Evolutionary conservation across 192 early-diverging fungal species (phyloP).

Genomic region (Oehlia diaphana): DNA sequence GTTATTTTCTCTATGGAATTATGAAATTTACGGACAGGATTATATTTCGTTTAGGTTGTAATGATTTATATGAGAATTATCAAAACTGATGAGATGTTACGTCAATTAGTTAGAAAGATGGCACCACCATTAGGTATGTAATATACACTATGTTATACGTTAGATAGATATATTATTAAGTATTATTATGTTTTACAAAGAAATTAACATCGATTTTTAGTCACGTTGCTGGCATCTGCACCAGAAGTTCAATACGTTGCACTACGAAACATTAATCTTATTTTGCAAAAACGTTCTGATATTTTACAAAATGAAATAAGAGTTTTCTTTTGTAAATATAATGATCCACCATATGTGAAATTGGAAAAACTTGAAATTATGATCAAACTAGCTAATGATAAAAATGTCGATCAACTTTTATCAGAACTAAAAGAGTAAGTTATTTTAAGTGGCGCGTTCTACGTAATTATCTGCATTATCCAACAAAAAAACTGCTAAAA

Average conservation of each 20-base stretch:
- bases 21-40: not conserved
- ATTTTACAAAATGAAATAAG: conserved; percentile 90
- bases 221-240: conserved; percentile 81
- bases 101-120: conserved; percentile 83
- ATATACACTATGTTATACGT: not conserved
- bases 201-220: conserved; percentile 37
- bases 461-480: not conserved
- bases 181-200: not conserved
- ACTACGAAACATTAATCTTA: conserved; percentile 94
- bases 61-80: conserved; percentile 76
- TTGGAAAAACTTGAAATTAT: conserved; percentile 94
- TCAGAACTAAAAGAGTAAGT: conserved; percentile 92
- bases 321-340: conserved; percentile 98
- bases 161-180: not conserved
- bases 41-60: conserved; percentile 50
- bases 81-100: conserved; percentile 67
- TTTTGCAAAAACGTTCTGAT: conserved; percentile 86
- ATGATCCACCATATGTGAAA: conserved; percentile 98
- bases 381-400: conserved; percentile 82
- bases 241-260: conserved; percentile 98
- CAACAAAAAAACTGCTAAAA: not conserved
- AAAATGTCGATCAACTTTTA: conserved; percentile 89
- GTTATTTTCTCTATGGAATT: not conserved
- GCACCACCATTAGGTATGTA: conserved; percentile 85
- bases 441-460: not conserved